Percentiles rank a stretch among this genome's conserved stretches.
Evolutionary conservation across 768 basidiomycete genomes (phyloP).

Genomic region (Neoboletus brunneissimus): DNA sequence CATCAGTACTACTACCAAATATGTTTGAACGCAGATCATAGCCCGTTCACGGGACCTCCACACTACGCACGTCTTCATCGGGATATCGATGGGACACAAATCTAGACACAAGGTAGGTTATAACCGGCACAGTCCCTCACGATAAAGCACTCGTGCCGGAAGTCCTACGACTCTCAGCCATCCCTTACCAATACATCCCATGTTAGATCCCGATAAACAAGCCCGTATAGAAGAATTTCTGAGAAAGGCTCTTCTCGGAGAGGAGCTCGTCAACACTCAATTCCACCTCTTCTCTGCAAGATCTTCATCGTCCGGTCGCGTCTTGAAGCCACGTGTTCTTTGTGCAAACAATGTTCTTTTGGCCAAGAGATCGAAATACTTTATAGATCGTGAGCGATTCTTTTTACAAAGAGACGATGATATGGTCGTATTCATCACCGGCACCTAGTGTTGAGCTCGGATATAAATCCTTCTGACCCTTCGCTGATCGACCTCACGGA

Average conservation of each 20-base stretch:
- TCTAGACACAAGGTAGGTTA: not conserved
- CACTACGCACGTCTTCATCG: no score
- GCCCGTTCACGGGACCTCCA: no score
- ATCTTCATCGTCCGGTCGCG: conserved; percentile 9
- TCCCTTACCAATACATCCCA: not conserved
- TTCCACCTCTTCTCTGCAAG: conserved; percentile 30
- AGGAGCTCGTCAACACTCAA: conserved; percentile 30
- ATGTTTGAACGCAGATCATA: not conserved
- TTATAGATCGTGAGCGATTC: conserved; percentile 22
- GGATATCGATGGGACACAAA: not conserved
- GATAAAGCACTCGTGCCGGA: not conserved
- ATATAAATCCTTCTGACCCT: conserved; percentile 7
- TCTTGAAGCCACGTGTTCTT: conserved; percentile 20
- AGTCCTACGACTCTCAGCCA: not conserved
- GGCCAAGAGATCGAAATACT: conserved; percentile 27
- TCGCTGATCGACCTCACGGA: conserved; percentile 16
- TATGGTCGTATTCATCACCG: not conserved
- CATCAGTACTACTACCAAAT: not conserved
- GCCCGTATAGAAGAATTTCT: conserved; percentile 22
- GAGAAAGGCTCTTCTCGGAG: conserved; percentile 26
- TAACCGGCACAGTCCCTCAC: not conserved
- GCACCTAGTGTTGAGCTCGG: conserved; percentile 16
- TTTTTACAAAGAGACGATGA: no score
- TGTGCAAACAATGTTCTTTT: conserved; percentile 30
- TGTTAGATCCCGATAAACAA: conserved; percentile 10